phyloP scores from a whole-genome alignment of 176 grass and related monocot genomes.

The Aegilops sharonensis region DNA sequence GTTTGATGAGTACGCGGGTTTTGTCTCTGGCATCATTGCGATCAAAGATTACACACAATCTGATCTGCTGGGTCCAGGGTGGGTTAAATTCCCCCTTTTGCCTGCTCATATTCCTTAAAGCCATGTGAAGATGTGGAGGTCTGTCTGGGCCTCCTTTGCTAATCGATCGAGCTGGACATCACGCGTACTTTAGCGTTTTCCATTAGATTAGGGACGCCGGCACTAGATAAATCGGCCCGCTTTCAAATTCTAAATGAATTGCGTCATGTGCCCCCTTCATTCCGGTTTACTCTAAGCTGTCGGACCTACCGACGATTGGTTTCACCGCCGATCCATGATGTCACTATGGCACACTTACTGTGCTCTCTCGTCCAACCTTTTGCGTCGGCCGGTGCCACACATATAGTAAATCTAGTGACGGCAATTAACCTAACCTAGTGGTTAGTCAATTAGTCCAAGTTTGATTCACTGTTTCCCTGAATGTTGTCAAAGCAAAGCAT shows the following conservation, averaged over 20 bases:
- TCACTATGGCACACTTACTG: neutral
- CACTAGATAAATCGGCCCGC: slow-evolving; percentile 14
- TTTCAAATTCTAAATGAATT: slow-evolving; percentile 34
- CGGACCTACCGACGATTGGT: slow-evolving; percentile 29
- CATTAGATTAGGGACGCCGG: slow-evolving; percentile 16
- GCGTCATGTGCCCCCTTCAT: slow-evolving; percentile 29
- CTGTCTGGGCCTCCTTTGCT: slow-evolving; percentile 34
- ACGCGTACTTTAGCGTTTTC: slow-evolving; percentile 36
- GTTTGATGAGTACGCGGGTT: slow-evolving; percentile 28
- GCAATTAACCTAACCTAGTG: neutral
- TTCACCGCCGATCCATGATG: neutral
- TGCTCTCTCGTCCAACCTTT: slow-evolving; percentile 3
- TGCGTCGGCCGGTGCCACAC: neutral
- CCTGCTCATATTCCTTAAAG: slow-evolving; percentile 48
- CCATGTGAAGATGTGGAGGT: slow-evolving; percentile 50
- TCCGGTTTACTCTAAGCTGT: slow-evolving; percentile 50
- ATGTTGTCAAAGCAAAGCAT: neutral
- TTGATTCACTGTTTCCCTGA: neutral
- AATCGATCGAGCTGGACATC: slow-evolving; percentile 45
- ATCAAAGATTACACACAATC: slow-evolving; percentile 36
- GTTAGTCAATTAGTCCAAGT: neutral
- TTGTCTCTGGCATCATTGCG: slow-evolving; percentile 44
- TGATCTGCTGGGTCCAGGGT: slow-evolving; percentile 61
- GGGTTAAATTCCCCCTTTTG: slow-evolving; percentile 45
- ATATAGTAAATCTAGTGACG: neutral